Evolutionary conservation across 208 protist species (phyloP), one percentile per base, ranked within the genome.

Genomic region (Trypanosoma rangeli): DNA sequence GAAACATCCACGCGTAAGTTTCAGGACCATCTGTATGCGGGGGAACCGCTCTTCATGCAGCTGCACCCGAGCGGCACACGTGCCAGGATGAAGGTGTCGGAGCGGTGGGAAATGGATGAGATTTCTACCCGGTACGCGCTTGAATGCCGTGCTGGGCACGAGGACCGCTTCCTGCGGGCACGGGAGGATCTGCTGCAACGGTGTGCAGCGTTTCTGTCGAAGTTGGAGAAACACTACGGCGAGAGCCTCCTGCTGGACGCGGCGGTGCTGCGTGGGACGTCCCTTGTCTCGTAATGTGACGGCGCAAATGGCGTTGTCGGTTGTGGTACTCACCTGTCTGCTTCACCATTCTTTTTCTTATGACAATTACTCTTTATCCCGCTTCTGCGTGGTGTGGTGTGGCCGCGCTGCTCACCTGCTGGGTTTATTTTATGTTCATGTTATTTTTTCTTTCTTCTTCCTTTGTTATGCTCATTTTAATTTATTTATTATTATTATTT

Each of bases 21-120:
- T 58, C 90, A 95, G 65, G 90, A 95, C 68, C 73, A 93, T 64
- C 69, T 95, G 15, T 95, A 95, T 74, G 90, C 92, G 46, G 90
- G 90, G 29, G 90, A 95, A 73, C 90, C 90, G 9, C 82, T 93
- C 22, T 95, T 95, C 50, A 87, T 90, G 84, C 83, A 76, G n/a
- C 62, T 93, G 62, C 49, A 62, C 48, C 46, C 59, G 24, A 70
- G 57, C 31, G 55, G 53, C 5, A 74, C 85, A 71, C 87, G 90
- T 2, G 60, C 55, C 3, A 33, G 44, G 8, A 81, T 77, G 57
- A 78, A 80, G 16, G 64, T 93, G 24, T 78, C 68, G 49, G 84
- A 88, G 62, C 85, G 87, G 29, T 95, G 90, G 87, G 83, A 93
- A 70, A 73, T 95, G 69, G 70, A 78, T 59, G 78, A 83, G 68